phyloP scores from a whole-genome alignment of 768 basidiomycete genomes.

The Exidia glandulosa region DNA sequence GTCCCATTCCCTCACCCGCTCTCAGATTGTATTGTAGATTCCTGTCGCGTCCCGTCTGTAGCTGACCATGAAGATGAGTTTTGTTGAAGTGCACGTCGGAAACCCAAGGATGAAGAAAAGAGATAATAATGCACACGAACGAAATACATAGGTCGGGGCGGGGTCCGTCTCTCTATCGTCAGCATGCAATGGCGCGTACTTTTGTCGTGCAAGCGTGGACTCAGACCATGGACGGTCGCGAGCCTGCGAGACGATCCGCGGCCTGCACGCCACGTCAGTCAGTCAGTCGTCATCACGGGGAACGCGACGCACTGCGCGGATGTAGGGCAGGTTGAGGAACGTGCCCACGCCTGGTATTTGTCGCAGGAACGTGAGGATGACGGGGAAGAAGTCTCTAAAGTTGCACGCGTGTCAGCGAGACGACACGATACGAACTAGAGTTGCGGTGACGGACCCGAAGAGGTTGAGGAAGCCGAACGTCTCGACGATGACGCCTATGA shows the following conservation, averaged over 20 bases:
- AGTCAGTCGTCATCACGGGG: conserved; percentile 19
- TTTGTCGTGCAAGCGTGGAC: neutral
- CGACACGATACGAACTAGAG: conserved; percentile 2
- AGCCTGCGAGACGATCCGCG: conserved; percentile 24
- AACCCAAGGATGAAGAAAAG: too few species aligned
- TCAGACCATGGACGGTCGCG: conserved; percentile 25
- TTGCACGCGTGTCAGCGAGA: neutral
- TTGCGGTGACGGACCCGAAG: conserved; percentile 63
- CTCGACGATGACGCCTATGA: conserved; percentile 86
- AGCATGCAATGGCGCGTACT: neutral
- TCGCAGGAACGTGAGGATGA: conserved; percentile 90
- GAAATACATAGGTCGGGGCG: neutral
- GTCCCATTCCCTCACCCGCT: too few species aligned
- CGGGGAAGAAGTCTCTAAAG: conserved; percentile 94
- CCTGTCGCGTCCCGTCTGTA: too few species aligned
- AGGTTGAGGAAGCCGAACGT: conserved; percentile 95
- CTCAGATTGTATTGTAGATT: too few species aligned
- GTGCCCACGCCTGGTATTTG: conserved; percentile 90
- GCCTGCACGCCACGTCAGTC: conserved; percentile 11
- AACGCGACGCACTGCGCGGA: conserved; percentile 47
- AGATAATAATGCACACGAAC: neutral
- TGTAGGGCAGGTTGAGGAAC: conserved; percentile 74
- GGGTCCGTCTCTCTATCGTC: neutral
- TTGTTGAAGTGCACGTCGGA: too few species aligned
- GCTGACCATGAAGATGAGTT: too few species aligned